Evolutionary conservation across 1,139 yeast genomes (phyloP).

Genomic region (Candida glucosophila): DNA sequence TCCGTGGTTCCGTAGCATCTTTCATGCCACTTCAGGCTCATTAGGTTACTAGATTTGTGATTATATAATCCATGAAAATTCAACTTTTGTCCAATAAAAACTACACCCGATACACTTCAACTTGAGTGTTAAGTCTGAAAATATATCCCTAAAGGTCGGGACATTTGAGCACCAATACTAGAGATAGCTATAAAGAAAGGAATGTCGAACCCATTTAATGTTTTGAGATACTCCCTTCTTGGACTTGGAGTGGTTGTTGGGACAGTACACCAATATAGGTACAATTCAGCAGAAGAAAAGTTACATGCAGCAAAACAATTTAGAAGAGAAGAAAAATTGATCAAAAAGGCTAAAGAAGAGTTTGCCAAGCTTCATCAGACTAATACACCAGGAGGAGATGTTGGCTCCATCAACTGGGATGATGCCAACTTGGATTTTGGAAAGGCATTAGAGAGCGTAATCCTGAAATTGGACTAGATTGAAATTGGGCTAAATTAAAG

Average conservation of each 20-base stretch:
- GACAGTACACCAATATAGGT: slow-evolving; percentile 69
- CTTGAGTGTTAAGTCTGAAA: too few relatives aligned
- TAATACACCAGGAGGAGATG: slow-evolving; percentile 20
- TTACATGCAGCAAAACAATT: slow-evolving; percentile 52
- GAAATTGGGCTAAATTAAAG: too few relatives aligned
- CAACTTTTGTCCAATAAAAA: slow-evolving; percentile 7
- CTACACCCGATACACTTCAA: slow-evolving; percentile 2
- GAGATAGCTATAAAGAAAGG: slow-evolving; percentile 1
- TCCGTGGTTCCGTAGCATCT: too few relatives aligned
- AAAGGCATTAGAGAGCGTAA: slow-evolving; percentile 34
- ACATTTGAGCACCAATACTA: too few relatives aligned
- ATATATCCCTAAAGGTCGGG: too few relatives aligned
- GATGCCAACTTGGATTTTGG: slow-evolving; percentile 88
- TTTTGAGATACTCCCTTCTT: slow-evolving; percentile 87
- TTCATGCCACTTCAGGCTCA: too few relatives aligned
- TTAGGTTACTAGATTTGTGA: too few relatives aligned
- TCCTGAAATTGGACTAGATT: slow-evolving; percentile 34
- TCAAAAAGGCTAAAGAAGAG: slow-evolving; percentile 82
- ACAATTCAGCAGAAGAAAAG: slow-evolving; percentile 53
- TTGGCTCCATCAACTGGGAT: slow-evolving; percentile 62
- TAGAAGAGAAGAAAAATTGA: slow-evolving; percentile 64
- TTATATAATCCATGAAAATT: too few relatives aligned
- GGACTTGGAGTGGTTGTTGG: slow-evolving; percentile 90
- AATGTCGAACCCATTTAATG: slow-evolving; percentile 41
- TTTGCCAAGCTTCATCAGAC: slow-evolving; percentile 60